Evolutionary conservation across 2,329 filamentous ascomycete genomes (phyloP).

Genomic region (Aureobasidium melanogenum): DNA sequence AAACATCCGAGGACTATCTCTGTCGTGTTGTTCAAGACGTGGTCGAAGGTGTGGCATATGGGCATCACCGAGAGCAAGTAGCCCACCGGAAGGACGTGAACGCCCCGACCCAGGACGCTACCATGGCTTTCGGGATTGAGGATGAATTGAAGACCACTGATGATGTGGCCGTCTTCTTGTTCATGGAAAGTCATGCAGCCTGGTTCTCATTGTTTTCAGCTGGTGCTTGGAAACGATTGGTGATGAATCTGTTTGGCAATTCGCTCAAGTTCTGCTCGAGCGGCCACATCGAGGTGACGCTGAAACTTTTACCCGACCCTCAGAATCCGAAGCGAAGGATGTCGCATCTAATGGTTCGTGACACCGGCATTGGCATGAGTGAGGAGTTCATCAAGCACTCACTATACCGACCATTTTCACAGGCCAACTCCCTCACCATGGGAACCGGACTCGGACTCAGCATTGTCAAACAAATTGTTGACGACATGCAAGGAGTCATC

Average conservation of each 20-base stretch:
- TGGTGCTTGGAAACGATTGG: slow-evolving; percentile 31
- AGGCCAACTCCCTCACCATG: slow-evolving; percentile 23
- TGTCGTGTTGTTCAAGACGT: not conserved
- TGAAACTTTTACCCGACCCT: not conserved
- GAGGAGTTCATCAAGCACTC: slow-evolving; percentile 21
- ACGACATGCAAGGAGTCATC: slow-evolving; percentile 20
- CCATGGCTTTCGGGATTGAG: too few relatives aligned
- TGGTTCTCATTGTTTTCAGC: not conserved
- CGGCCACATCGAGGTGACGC: slow-evolving; percentile 27
- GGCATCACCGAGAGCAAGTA: not conserved
- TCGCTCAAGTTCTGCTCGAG: slow-evolving; percentile 36
- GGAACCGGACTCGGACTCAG: slow-evolving; percentile 27
- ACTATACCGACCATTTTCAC: slow-evolving; percentile 25
- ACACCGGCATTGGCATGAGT: slow-evolving; percentile 28
- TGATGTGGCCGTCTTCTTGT: not conserved
- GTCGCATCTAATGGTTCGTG: slow-evolving; percentile 15
- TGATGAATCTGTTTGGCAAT: slow-evolving; percentile 40
- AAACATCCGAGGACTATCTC: not conserved
- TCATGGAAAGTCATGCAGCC: not conserved
- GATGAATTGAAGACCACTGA: too few relatives aligned
- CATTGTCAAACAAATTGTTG: slow-evolving; percentile 23
- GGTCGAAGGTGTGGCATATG: not conserved
- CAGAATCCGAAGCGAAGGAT: not conserved
- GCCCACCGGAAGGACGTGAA: too few relatives aligned
- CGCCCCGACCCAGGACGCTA: too few relatives aligned